phyloP scores from a whole-genome alignment of 2,329 filamentous ascomycete species.

The Apiospora kogelbergensis region DNA sequence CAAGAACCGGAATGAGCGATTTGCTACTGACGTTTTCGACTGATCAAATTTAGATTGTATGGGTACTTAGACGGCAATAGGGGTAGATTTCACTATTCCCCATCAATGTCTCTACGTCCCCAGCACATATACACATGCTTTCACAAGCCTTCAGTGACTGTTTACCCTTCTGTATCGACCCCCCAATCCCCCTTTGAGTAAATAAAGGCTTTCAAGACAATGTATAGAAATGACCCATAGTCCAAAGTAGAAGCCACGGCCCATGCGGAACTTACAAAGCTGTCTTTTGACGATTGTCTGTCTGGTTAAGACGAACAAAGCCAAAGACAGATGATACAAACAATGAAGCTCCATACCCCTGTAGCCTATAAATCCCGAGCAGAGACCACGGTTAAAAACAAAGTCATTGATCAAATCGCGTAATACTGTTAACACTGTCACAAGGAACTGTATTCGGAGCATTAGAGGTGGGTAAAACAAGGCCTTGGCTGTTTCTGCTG shows the following conservation, averaged over 20 bases:
- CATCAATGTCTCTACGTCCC: no score
- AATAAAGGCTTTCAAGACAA: neutral
- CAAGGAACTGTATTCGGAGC: neutral
- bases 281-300: neutral
- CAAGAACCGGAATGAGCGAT: neutral
- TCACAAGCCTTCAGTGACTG: neutral
- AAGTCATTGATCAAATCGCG: neutral
- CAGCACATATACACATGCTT: no score
- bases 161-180: neutral
- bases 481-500: neutral
- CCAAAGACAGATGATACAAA: neutral
- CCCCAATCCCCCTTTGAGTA: neutral
- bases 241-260: no score
- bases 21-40: slow-evolving; percentile 5
- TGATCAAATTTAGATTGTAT: neutral
- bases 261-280: neutral
- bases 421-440: neutral
- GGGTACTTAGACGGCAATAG: no score
- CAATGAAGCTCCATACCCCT: neutral
- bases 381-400: neutral
- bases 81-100: no score
- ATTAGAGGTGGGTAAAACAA: neutral
- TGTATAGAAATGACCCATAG: neutral
- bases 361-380: neutral
- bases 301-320: neutral